These are phyloP conservation scores for Penicillium olsonii DNA, from an alignment of 2,329 filamentous ascomycete species.

Conservation along the genomic window DNA sequence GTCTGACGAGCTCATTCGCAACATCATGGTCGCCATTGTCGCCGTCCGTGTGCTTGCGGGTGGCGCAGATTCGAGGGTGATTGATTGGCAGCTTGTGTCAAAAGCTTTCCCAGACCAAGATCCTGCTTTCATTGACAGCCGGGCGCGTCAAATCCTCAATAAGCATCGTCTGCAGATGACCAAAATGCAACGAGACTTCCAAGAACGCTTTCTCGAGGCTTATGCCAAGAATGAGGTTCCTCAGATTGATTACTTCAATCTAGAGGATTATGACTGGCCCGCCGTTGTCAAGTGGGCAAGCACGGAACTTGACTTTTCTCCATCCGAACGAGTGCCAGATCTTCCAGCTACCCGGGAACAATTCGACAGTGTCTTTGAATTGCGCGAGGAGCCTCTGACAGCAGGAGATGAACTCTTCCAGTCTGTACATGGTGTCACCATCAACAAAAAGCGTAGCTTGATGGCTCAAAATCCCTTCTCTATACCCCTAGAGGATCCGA, in stretches of 20 bases:
- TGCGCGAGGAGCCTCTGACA: conserved; percentile 37
- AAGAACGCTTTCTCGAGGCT: conserved; percentile 47
- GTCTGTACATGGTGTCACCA: conserved; percentile 30
- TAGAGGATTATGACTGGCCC: conserved; percentile 50
- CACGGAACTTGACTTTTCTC: conserved; percentile 42
- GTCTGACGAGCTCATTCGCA: conserved; percentile 32
- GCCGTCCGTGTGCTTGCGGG: conserved; percentile 49
- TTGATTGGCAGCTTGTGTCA: conserved; percentile 50
- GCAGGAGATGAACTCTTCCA: conserved; percentile 40
- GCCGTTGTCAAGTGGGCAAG: conserved; percentile 50
- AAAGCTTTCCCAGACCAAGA: conserved; percentile 45
- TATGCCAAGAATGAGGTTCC: conserved; percentile 47
- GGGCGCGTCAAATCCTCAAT: conserved; percentile 39
- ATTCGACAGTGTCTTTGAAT: conserved; percentile 44
- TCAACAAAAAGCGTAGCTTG: conserved; percentile 37
- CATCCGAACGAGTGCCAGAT: conserved; percentile 38
- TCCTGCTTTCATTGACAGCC: conserved; percentile 38
- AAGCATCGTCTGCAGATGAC: conserved; percentile 43
- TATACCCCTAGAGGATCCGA: conserved; percentile 21
- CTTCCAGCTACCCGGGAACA: conserved; percentile 47
- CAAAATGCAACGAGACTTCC: conserved; percentile 50
- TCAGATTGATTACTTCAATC: conserved; percentile 45
- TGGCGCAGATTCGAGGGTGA: conserved; percentile 41
- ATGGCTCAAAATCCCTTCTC: conserved; percentile 40
- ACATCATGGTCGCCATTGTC: conserved; percentile 45